phyloP scores from a whole-genome alignment of 345 rosid species.

The Zanthoxylum bungeanum region DNA sequence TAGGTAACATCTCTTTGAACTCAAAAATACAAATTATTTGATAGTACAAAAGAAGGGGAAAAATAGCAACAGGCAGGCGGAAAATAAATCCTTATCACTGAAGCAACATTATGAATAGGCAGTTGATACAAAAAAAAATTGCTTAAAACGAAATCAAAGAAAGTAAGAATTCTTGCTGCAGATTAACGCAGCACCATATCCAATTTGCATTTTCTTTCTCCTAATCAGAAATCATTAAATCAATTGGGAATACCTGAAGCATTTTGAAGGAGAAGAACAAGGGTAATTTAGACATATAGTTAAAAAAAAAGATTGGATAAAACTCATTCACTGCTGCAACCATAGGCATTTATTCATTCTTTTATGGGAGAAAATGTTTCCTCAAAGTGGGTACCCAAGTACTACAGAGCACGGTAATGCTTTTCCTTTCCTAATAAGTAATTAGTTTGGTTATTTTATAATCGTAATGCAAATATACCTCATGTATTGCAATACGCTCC shows the following conservation, averaged over 20 bases:
- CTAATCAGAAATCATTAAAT: background rate
- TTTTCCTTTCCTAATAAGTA: background rate
- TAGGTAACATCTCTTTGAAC: background rate
- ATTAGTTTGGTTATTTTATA: background rate
- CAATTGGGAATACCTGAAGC: constrained; percentile 1
- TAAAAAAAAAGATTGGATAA: background rate
- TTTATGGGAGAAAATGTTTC: background rate
- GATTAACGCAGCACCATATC: background rate
- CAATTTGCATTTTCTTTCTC: background rate
- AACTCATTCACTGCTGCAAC: background rate
- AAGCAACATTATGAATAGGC: background rate
- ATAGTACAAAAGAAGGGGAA: background rate
- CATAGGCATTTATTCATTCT: background rate
- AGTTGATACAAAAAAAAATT: background rate
- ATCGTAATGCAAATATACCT: constrained; percentile 36
- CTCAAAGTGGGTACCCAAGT: background rate
- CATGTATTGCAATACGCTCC: constrained; percentile 59
- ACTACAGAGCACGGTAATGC: background rate
- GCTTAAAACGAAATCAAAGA: background rate
- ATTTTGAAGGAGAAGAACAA: background rate
- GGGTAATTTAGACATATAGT: background rate
- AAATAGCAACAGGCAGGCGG: background rate
- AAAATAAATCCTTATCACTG: background rate
- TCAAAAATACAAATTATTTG: background rate
- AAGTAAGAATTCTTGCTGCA: background rate